Percentiles rank a stretch among this genome's conserved stretches.
phyloP scores from a whole-genome alignment of 345 rosid species.

The Eucalyptus pauciflora region DNA sequence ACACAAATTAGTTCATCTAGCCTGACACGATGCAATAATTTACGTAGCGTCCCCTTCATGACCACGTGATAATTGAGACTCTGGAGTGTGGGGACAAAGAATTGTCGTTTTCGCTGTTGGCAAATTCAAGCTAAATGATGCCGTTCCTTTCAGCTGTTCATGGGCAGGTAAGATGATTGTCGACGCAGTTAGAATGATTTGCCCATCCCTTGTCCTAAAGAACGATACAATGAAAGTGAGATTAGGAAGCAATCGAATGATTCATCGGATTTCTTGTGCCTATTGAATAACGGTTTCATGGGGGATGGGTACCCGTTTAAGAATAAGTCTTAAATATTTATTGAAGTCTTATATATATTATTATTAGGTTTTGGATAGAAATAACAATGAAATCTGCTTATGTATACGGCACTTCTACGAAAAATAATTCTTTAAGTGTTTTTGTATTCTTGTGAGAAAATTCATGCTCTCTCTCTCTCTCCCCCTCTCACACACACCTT shows the following conservation, averaged over 20 bases:
- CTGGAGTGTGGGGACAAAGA: background rate
- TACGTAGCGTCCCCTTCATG: background rate
- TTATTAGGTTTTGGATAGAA: background rate
- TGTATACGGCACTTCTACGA: fast-evolving
- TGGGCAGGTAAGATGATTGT: background rate
- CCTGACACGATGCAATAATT: background rate
- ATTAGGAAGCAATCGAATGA: background rate
- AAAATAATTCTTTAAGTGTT: too few relatives aligned
- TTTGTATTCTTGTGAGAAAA: background rate
- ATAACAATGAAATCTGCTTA: background rate
- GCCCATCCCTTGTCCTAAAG: background rate
- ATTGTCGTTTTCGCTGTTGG: background rate
- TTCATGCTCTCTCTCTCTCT: background rate
- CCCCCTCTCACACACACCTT: background rate
- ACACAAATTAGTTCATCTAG: background rate
- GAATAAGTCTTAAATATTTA: background rate
- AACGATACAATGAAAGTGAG: background rate
- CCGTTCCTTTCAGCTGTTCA: background rate
- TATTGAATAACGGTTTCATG: background rate
- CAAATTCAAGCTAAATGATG: background rate
- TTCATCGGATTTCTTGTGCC: background rate
- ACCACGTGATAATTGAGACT: background rate
- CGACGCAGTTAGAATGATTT: background rate
- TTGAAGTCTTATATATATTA: background rate
- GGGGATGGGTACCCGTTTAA: background rate